Conservation (phyloP, 495 filamentous ascomycete species). For the Aspergillus diversus region DNA sequence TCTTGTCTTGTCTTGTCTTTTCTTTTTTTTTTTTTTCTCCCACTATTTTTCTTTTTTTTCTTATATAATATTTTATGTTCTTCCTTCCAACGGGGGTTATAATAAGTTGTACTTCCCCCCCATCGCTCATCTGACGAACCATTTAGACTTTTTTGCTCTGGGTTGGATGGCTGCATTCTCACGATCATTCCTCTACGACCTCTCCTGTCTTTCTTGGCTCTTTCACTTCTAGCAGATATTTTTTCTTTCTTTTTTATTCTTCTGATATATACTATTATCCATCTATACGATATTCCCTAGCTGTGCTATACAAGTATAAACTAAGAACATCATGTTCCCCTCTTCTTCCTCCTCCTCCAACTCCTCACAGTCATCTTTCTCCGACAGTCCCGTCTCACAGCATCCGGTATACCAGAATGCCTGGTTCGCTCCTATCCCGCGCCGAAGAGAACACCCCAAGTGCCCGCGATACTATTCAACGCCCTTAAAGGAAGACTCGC, state of each 20-base stretch:
- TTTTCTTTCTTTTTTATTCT: background rate
- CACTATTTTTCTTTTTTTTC: conserved; percentile 16
- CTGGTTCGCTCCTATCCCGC: conserved; percentile 33
- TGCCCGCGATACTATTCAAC: conserved; percentile 47
- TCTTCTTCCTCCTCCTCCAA: conserved; percentile 36
- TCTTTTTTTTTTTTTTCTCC: conserved; percentile 8
- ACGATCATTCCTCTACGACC: background rate
- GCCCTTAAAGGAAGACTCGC: conserved; percentile 36
- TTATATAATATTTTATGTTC: conserved; percentile 16
- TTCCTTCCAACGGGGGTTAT: conserved; percentile 19
- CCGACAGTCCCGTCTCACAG: conserved; percentile 37
- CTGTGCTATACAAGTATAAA: conserved; percentile 7
- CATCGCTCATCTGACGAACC: conserved; percentile 20
- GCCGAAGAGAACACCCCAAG: conserved; percentile 34
- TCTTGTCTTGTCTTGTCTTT: conserved; percentile 15
- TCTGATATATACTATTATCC: background rate
- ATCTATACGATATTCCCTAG: background rate
- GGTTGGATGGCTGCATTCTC: background rate
- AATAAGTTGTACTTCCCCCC: conserved; percentile 25
- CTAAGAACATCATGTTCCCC: conserved; percentile 30
- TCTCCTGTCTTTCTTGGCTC: background rate
- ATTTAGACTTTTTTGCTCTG: conserved; percentile 19
- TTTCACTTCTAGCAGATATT: background rate
- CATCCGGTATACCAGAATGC: conserved; percentile 34
- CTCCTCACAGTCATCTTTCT: conserved; percentile 35